Percentiles rank a stretch among this genome's conserved stretches.
These are phyloP conservation scores for Penicillium egyptiacum DNA, from an alignment of 495 filamentous ascomycete genomes.

Conservation along the genomic window DNA sequence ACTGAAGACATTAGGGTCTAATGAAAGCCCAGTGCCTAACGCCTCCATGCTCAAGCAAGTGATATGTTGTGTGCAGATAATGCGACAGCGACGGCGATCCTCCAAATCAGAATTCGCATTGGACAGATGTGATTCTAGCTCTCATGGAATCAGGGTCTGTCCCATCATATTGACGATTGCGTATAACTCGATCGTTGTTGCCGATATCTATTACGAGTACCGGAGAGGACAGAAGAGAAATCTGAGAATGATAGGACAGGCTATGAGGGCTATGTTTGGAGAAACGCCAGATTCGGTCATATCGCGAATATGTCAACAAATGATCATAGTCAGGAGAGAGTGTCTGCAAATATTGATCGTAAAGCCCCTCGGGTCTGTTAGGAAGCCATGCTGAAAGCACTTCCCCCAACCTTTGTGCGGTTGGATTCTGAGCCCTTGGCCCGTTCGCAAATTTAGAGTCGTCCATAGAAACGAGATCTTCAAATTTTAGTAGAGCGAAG, in stretches of 20 bases:
- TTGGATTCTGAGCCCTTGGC: background rate
- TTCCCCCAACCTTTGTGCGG: background rate
- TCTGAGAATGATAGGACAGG: background rate
- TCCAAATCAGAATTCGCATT: background rate
- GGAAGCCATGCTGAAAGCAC: background rate
- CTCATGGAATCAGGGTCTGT: background rate
- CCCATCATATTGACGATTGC: background rate
- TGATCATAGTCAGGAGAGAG: background rate
- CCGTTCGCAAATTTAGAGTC: background rate
- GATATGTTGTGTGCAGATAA: background rate
- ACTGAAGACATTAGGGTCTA: background rate
- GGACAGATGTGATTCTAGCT: background rate
- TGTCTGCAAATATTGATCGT: background rate
- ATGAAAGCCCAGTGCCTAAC: background rate
- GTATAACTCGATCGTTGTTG: background rate
- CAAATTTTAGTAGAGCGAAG: background rate
- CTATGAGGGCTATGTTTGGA: background rate
- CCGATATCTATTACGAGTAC: background rate
- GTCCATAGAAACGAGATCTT: background rate
- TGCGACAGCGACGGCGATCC: background rate
- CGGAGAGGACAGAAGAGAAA: background rate
- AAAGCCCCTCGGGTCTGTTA: background rate
- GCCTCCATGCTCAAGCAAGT: conserved; percentile 1
- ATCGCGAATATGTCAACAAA: background rate
- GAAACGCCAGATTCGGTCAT: background rate